Evolutionary conservation across 78 protist genomes (phyloP), one percentile per base, ranked within the genome.

Genomic region (Tieghemostelium lacteum): DNA sequence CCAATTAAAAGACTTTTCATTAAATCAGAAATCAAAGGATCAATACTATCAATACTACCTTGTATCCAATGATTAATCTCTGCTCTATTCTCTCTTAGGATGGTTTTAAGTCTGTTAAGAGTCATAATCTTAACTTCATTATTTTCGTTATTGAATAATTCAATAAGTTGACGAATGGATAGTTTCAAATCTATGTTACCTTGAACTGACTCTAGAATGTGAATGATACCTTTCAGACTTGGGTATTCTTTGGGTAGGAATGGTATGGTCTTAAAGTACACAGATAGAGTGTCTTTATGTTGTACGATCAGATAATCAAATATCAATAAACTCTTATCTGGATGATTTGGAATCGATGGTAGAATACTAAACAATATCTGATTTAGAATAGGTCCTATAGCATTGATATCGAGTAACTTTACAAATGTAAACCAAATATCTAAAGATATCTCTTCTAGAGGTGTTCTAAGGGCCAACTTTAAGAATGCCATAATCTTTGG

Each of bases 401-500:
- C 28, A 22, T 19, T 42, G n/a, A 86, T 26, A 39, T 86, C 70
- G 20, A 86, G n/a, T 20, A 61, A 29, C 22, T 64, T 54, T 2
- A 86, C 66, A 66, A 86, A 86, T 2, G 73, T 86, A 17, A 12
- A 58, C 93, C 93, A 86, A 40, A 65, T 39, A 7, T 86, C 86
- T 0, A 57, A 45, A 1, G 93, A 33, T n/a, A 50, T 64, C 45
- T 17, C 58, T 40, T 86, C 78, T 40, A 86, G 10, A 14, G 83
- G 93, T 3, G 83, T 73, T 33, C 55, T 86, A 6, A 55, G 40
- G 2, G 93, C 64, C 14, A 73, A 31, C 37, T 66, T 86, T 24
- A 83, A 24, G 71, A 83, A 83, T 69, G 72, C 91, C 91, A 83
- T 83, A 36, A 83, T 83, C 78, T 83, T 83, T 52, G 91, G 91